Evolutionary conservation across 1,284 basidiomycete species (phyloP), one percentile per base, ranked within the genome.

Genomic region (Moesziomyces aphidis): DNA sequence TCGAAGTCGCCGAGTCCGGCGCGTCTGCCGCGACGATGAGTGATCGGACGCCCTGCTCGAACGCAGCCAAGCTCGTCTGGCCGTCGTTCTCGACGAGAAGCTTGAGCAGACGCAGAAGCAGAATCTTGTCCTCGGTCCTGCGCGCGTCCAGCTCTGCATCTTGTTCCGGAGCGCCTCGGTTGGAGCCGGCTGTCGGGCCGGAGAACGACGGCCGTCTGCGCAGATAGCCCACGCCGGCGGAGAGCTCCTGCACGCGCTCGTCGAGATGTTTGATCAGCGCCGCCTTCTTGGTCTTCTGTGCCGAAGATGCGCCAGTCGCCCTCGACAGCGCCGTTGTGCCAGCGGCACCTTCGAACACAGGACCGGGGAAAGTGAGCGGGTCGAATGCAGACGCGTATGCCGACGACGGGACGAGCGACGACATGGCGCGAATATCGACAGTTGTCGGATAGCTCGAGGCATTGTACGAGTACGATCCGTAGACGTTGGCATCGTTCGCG

Each of bases 61-160:
- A 80, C n/a, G 67, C 61, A 8, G 58, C 36, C 17, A 65, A 64
- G 58, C 63, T 58, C 34, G 73, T 64, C 43, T 78, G 76, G 1
- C 82, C 83, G 44, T 84, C 78, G 47, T 83, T 72, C 55, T 82
- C 78, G 17, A 84, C 73, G 7, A 84, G 64, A 3, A 82, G 50
- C n/a, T 61, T 65, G 9, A 84, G 60, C 22, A 84, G 50, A 15
- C 73, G 64, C 28, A 84, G 61, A 10, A 84, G 65, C 7, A 82
- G 43, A 26, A 80, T 71, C 58, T 80, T 77, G 63, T 84, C 83
- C 53, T 83, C 78, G 24, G 70, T 73, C 23, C 76, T 64, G 21
- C 79, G 73, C 15, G 73, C 75, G 23, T 78, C 78, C n/a, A 76
- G 57, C 53, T 71, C 71, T 5, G 48, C 55, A 22, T 62, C 61